Conservation (phyloP, 164 flowering plant genomes). For the Macadamia integrifolia region DNA sequence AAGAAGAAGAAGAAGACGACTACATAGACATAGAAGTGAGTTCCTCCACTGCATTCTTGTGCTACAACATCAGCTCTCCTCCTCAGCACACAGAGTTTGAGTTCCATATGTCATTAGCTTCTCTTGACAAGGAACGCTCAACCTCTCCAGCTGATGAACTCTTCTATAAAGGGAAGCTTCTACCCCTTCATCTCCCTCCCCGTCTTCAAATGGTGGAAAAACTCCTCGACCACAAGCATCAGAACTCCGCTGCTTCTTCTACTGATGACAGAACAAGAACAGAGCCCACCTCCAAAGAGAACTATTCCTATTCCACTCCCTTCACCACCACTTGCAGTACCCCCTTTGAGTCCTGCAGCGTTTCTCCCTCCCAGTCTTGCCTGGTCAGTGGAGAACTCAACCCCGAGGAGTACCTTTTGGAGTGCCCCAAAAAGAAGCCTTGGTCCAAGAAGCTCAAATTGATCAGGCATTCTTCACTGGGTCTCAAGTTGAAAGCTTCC, state of each 20-base stretch:
- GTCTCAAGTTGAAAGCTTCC: slow-evolving; percentile 59
- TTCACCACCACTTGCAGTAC: slow-evolving; percentile 25
- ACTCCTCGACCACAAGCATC: slow-evolving; percentile 25
- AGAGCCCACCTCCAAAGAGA: slow-evolving; percentile 13
- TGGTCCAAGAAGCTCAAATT: slow-evolving; percentile 59
- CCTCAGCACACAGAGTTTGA: slow-evolving; percentile 62
- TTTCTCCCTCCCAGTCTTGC: slow-evolving; percentile 47
- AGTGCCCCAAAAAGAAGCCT: slow-evolving; percentile 25
- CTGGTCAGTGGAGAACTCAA: slow-evolving; percentile 41
- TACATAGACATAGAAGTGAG: slow-evolving; percentile 82
- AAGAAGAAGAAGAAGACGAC: slow-evolving; percentile 78
- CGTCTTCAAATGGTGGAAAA: slow-evolving; percentile 71
- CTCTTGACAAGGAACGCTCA: slow-evolving; percentile 27
- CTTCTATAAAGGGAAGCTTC: slow-evolving; percentile 85
- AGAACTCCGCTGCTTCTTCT: slow-evolving; percentile 17
- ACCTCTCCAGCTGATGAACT: slow-evolving; percentile 88
- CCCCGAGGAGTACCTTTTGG: slow-evolving; percentile 41
- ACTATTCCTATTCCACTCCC: neutral
- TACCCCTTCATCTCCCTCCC: slow-evolving; percentile 86
- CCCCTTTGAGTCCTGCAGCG: slow-evolving; percentile 52
- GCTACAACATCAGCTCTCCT: slow-evolving; percentile 26
- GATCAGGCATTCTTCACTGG: slow-evolving; percentile 41
- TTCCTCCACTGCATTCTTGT: slow-evolving; percentile 25
- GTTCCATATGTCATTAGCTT: slow-evolving; percentile 57
- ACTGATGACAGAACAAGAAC: slow-evolving; percentile 7